A percentile compares a stretch with the other conserved stretches of the same genome.
Evolutionary conservation across 2,329 filamentous ascomycete genomes (phyloP).

Genomic region (Aspergillus sp.): DNA sequence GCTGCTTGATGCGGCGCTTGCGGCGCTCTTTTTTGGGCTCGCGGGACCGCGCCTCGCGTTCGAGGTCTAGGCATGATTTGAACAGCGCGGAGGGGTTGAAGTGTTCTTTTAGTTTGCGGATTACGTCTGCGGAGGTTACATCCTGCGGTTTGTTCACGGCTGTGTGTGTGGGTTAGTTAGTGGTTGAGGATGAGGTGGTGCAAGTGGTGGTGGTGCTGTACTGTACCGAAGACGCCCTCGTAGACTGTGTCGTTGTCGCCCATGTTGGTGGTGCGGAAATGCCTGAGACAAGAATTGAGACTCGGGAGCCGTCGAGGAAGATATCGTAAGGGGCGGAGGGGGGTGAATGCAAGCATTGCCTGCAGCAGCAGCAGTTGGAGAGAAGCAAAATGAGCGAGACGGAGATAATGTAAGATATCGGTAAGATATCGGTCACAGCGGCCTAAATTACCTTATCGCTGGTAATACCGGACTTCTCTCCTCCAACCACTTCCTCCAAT

Average conservation of each 20-base stretch:
- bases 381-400: background rate
- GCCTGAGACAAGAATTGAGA: conserved; percentile 17
- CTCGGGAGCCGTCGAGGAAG: conserved; percentile 16
- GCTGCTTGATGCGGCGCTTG: conserved; percentile 51
- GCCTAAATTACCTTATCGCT: background rate
- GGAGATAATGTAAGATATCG: background rate
- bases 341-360: background rate
- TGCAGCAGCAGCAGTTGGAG: background rate
- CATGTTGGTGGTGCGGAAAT: conserved; percentile 31
- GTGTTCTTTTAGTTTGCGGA: conserved; percentile 74
- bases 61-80: conserved; percentile 61
- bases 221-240: conserved; percentile 11
- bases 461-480: conserved; percentile 1
- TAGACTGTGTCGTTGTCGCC: conserved; percentile 12
- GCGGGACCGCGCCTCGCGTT: conserved; percentile 46
- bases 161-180: conserved; percentile 28
- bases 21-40: conserved; percentile 53
- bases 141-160: conserved; percentile 88
- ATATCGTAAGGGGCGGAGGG: background rate
- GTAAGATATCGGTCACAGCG: background rate
- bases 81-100: conserved; percentile 79
- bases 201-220: background rate
- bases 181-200: background rate
- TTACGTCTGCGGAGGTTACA: conserved; percentile 78
- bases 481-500: background rate